Evolutionary conservation across 192 early-diverging fungal genomes (phyloP).

Genomic region (Umbelopsis isabellina): DNA sequence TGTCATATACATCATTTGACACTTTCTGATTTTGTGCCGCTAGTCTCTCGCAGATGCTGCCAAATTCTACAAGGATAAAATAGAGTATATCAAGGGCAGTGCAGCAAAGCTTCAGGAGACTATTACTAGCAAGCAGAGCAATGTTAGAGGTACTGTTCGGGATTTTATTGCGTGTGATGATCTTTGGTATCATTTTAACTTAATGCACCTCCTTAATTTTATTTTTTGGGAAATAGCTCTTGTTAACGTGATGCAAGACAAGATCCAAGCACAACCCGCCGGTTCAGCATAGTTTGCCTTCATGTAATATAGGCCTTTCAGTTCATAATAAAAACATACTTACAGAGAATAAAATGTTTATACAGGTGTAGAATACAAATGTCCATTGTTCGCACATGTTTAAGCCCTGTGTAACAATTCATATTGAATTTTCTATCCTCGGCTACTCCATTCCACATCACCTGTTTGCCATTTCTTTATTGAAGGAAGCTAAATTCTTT

Average conservation of each 20-base stretch:
- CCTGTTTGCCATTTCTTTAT: background rate
- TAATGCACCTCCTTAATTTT: background rate
- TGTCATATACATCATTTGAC: background rate
- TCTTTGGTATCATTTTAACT: background rate
- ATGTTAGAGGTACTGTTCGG: slow-evolving; percentile 54
- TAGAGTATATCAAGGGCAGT: slow-evolving; percentile 81
- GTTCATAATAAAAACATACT: no score
- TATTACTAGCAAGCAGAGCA: slow-evolving; percentile 77
- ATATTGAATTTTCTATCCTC: no score
- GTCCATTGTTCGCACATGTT: no score
- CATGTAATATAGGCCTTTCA: background rate
- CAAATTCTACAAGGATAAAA: slow-evolving; percentile 82
- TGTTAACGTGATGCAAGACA: slow-evolving; percentile 62
- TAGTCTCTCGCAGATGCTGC: slow-evolving; percentile 79
- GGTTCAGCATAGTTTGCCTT: background rate
- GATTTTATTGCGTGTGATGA: background rate
- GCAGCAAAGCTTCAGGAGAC: slow-evolving; percentile 82
- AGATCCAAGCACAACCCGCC: slow-evolving; percentile 47
- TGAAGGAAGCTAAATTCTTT: background rate
- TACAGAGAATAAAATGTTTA: no score
- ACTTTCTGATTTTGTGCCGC: background rate
- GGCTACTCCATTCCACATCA: background rate
- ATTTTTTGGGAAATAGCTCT: slow-evolving; percentile 38
- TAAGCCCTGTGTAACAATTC: no score
- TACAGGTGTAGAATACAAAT: no score